Conservation (phyloP, 371 early-diverging fungal genomes). For the Circinella umbellata region DNA sequence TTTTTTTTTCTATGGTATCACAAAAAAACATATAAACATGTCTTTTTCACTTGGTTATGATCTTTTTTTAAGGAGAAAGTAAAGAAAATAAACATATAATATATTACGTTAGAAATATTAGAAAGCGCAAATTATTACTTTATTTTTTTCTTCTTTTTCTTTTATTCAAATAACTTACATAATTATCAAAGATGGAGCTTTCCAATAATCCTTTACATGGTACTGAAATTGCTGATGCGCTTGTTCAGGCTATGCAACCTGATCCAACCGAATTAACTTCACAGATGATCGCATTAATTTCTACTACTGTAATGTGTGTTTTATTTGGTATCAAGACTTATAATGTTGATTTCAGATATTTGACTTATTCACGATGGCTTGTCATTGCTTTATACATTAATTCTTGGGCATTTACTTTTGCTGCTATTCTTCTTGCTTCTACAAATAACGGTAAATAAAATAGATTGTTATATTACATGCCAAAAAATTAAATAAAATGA, state of each 20-base stretch:
- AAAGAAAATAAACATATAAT: neutral
- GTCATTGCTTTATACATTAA: conserved; percentile 40
- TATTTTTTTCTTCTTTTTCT: neutral
- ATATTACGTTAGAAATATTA: neutral
- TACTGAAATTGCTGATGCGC: neutral
- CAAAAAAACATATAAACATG: neutral
- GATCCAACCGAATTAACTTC: conserved; percentile 36
- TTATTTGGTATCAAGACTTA: conserved; percentile 52
- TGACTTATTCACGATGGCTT: conserved; percentile 48
- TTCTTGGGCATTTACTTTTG: conserved; percentile 52
- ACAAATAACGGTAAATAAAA: conserved; percentile 42
- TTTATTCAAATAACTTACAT: neutral
- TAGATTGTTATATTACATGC: no score
- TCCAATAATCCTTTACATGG: neutral
- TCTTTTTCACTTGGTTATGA: neutral
- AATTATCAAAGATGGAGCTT: neutral
- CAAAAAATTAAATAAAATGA: no score
- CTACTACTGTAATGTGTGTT: conserved; percentile 37
- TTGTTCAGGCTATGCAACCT: conserved; percentile 24
- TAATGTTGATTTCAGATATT: conserved; percentile 33
- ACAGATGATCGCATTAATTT: conserved; percentile 39
- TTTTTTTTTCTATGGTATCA: no score
- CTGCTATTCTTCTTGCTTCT: conserved; percentile 43
- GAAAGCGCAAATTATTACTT: neutral
- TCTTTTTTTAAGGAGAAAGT: conserved; percentile 2